Base-by-base conservation (phyloP, 179 eudicot species). In the Silene vulgaris region DNA sequence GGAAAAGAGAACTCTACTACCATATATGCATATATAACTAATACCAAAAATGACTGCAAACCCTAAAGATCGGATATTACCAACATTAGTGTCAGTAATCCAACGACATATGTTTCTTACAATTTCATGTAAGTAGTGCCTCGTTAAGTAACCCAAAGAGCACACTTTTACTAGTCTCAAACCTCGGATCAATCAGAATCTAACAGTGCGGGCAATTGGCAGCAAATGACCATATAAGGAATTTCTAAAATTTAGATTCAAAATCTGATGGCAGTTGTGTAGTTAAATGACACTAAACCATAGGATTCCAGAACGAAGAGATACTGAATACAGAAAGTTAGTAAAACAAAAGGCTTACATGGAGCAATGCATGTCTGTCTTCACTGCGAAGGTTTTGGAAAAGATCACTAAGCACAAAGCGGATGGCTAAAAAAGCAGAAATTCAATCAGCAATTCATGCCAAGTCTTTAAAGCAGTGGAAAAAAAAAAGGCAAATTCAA, bases 361-460 rank as follows among this genome's bases (percentile, higher is more conserved):
- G 98, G 70, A 96, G 97, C 23, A 96, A 85, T 16, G 94, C 87
- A 75, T 88, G 92, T 77, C 93, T 89, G 69, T 96, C 99, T 82
- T 93, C 99, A 80, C 84, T 89, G 23, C 96, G 93, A 83, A 96
- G 85, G 83, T 93, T 90, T 75, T 93, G 99, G 81, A 93, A 93
- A 63, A 93, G 96, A 81, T 93, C 99, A 50, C 99, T 96, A 78
- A 96, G 91, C 74, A 96, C 99, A 81, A 96, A 96, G 73, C 99
- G 97, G 76, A 96, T 96, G 8, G 99, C 99, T 95, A 78, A 19
- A 78, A 86, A 48, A 65, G 60, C 21, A 77, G 74, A 77, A 68
- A 9, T 35, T 29, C 4, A 12, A 43, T 21, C 54, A 52, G 52
- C 32, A 48, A 60, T 66, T 26, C 45, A 64, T 72, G 45, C 50